phyloP scores from a whole-genome alignment of 768 basidiomycete species.

The Tubosaeta brunneosetosa region DNA sequence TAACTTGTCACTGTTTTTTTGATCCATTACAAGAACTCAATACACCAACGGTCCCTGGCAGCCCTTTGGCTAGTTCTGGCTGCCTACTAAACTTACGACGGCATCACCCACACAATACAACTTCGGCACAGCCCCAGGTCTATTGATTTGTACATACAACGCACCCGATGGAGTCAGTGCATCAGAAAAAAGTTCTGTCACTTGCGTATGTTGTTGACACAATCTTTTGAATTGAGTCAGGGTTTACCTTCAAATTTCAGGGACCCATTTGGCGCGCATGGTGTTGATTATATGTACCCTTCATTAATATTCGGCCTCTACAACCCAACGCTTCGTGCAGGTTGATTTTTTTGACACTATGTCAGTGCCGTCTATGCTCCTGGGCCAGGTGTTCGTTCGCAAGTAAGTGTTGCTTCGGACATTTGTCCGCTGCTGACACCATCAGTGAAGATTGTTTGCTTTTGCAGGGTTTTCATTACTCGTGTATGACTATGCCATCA shows the following conservation, averaged over 20 bases:
- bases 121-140: too few relatives aligned
- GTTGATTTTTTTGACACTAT: background rate
- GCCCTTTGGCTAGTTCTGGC: too few relatives aligned
- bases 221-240: too few relatives aligned
- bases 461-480: conserved; percentile 5
- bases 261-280: background rate
- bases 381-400: background rate
- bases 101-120: too few relatives aligned
- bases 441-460: background rate
- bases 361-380: background rate
- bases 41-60: too few relatives aligned
- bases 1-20: too few relatives aligned
- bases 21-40: too few relatives aligned
- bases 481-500: conserved; percentile 10
- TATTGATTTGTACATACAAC: too few relatives aligned
- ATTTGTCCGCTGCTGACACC: background rate
- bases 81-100: too few relatives aligned
- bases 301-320: too few relatives aligned
- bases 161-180: too few relatives aligned
- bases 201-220: background rate
- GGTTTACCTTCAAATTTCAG: background rate
- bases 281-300: background rate
- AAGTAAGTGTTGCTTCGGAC: background rate
- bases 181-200: background rate
- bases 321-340: too few relatives aligned